Base-by-base conservation (phyloP, 805 yeast genomes). In the Ogataea polymorpha region DNA sequence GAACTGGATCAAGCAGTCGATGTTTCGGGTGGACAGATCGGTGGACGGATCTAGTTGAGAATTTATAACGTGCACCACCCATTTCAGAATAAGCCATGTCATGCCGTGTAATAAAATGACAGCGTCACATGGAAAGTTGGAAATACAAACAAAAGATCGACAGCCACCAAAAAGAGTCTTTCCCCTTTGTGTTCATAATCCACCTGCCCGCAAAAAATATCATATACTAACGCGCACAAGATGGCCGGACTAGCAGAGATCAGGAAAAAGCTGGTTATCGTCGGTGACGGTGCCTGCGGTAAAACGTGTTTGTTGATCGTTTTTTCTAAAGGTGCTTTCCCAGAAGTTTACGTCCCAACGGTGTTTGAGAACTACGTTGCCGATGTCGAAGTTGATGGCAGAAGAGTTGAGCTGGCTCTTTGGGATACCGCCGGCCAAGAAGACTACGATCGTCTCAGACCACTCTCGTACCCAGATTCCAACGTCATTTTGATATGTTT, bases 391-490 rank as follows among this genome's bases (percentile, higher is more conserved):
- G 83, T 84, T 44, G 91, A 85, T 57, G 95, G 95, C 37, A 85
- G 91, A 67, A 79, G 86, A 63, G 97, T 91, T 44, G 96, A 90
- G 65, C 73, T 89, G 66, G 96, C 96, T 6, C 73, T 89, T 53
- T 89, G 96, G 96, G 96, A 89, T 88, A 89, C 96, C 54, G 96
- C 97, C 42, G 97, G 97, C 51, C 97, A 89, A 77, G 97, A 89
- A 74, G 97, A 90, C 72, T 89, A 89, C 63, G 96, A 88, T 67
- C 85, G 96, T 67, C 73, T 87, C 55, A 83, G 96, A 69, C 96
- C 96, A 32, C 72, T 87, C 51, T 82, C 91, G 11, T 89, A 89
- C 67, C 96, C 96, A 48, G 96, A 89, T 64, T 84, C 96, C 28
- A 86, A 87, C 63, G 96, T 89, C 49, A 85, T 89, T 46, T 75